These are phyloP conservation scores for Leishmania amazonensis DNA, from an alignment of 208 protist genomes.

Conservation along the genomic window DNA sequence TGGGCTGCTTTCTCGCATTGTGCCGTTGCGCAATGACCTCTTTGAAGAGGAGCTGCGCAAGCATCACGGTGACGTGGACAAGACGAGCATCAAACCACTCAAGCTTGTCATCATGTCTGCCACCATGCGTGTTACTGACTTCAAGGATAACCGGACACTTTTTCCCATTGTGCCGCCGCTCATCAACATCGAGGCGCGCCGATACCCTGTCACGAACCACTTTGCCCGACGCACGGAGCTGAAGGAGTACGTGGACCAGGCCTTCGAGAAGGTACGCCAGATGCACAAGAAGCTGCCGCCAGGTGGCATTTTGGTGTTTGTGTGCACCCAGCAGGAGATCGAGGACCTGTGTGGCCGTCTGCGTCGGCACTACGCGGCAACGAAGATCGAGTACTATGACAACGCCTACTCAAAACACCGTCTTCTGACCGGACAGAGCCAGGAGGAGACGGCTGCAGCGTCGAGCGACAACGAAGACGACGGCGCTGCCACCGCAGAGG, in stretches of 20 bases:
- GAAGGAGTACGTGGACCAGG: conserved; percentile 94
- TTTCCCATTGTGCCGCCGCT: conserved; percentile 95
- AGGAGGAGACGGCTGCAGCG: conserved; percentile 39
- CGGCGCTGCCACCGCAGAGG: conserved; percentile 2
- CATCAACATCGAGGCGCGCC: conserved; percentile 95
- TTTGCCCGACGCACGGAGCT: conserved; percentile 94
- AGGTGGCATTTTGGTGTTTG: conserved; percentile 98
- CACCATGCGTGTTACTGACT: conserved; percentile 93
- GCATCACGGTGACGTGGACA: conserved; percentile 47
- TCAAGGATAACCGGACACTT: conserved; percentile 95
- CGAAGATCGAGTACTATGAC: conserved; percentile 87
- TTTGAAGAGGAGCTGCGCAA: conserved; percentile 69
- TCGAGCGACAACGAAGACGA: conserved; percentile 23
- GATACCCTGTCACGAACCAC: conserved; percentile 98
- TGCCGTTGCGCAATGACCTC: conserved; percentile 94
- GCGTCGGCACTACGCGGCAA: conserved; percentile 78
- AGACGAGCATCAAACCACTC: conserved; percentile 77
- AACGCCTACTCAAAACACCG: conserved; percentile 72
- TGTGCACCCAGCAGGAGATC: conserved; percentile 97
- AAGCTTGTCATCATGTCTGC: conserved; percentile 94
- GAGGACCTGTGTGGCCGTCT: conserved; percentile 88
- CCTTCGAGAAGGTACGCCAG: conserved; percentile 95
- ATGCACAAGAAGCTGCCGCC: conserved; percentile 97
- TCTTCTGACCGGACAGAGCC: conserved; percentile 40
- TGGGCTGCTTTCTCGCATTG: conserved; percentile 98